Evolutionary conservation across 139 green algal genomes (phyloP), one percentile per base, ranked within the genome.

Genomic region (Ulvella scutata): DNA sequence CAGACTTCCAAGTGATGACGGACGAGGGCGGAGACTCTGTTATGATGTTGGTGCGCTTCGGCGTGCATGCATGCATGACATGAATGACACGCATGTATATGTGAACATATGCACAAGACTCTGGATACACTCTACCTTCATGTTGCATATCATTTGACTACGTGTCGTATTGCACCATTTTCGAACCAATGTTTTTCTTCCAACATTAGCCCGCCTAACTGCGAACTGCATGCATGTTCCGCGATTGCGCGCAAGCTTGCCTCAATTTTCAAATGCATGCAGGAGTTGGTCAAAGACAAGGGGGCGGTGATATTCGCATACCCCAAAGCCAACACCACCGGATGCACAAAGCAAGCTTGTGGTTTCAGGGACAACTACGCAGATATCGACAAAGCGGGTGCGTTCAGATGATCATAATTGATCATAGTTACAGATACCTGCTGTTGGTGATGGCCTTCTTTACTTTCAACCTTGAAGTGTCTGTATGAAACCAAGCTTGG

Each of bases 251-350:
- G 40, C 17, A 26, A 17, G 17, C 13, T 26, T 26, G 40, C 17
- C 40, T 13, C 13, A 13, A 59, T 17, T 59, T 13, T 26, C 13
- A 13, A 26, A 59, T 59, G 40, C 40, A 17, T 67, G 51, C 51
- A 67, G 51, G 51, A 67, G 7, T 26, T 67, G 7, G 51, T 67
- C 17, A n/a, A 26, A 31, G 51, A 67, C n/a, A 67, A 67, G 33
- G 51, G 51, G n/a, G 51, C 51, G 51, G 51, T 67, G n/a, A 67
- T 67, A 67, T 67, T 67, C 33, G 51, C 51, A 23, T 67, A 67
- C 20, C 51, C 51, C 9, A 67, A 67, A 26, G 51, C 51, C 9
- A 67, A 67, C 20, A 67, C 51, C 31, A 67, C 51, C 13, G 51
- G 51, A 67, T 67, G 51, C 17, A 67, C 51, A n/a, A 67, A 67